Evolutionary conservation across 2,329 filamentous ascomycete species (phyloP), one percentile per base, ranked within the genome.

Genomic region (Chaetomiaceae sp.): DNA sequence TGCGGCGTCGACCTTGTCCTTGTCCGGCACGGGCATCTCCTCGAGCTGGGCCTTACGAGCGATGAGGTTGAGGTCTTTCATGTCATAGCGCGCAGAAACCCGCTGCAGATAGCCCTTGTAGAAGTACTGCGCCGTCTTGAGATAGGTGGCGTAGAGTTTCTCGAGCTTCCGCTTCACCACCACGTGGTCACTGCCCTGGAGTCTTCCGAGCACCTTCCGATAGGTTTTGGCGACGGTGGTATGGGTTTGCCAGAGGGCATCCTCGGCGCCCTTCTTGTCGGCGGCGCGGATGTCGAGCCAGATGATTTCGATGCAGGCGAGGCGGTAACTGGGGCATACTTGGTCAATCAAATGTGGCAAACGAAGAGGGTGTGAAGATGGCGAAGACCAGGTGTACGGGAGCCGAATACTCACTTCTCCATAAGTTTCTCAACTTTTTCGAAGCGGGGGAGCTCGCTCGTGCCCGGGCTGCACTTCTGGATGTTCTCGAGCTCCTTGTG

Each of bases 111-210:
- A 93, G 58, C 83, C 84, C 62, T 87, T 83, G 74, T 97, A 97
- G 68, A 95, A 96, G 62, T 83, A 82, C 68, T 93, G 88, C 58
- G 89, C 87, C 41, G 85, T 85, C 69, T 92, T 95, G 60, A 97
- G 82, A 66, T 95, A 97, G 59, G 82, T 81, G 51, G 85, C 75
- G 67, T 95, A 97, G 57, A 85, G 78, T 69, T 87, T 91, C 66
- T 88, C 85, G 44, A 92, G 74, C 68, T 90, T 93, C 56, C 91
- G 82, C 62, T 82, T 82, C 68, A 82, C 76, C 12, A 86, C 81
- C 5, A 74, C 73, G 54, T 79, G 73, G 48, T 74, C 74, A 53
- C 72, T 68, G 44, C 72, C 68, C 55, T 73, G 72, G 42, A 82
- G 71, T 58, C 76, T 77, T 59, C 75, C 73, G 56, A 92, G 73